phyloP scores from a whole-genome alignment of 352 stramenopile genomes.

The Phytopythium litorale region DNA sequence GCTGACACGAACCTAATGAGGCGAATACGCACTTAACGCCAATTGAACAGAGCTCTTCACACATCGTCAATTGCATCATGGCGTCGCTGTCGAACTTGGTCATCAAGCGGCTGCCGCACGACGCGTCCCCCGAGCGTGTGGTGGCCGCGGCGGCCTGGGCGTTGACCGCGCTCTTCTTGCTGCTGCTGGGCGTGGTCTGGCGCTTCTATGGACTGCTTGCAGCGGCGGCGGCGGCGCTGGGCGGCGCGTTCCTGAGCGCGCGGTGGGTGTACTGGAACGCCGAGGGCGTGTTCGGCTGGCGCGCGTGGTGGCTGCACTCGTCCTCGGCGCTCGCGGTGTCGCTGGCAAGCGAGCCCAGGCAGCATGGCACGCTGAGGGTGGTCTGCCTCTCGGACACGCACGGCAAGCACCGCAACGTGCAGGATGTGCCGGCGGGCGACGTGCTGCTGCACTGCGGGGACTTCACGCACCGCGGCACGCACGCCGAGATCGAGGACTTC shows the following conservation, averaged over 20 bases:
- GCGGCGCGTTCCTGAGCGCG: conserved; percentile 16
- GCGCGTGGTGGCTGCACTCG: conserved; percentile 38
- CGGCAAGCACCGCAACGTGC: conserved; percentile 63
- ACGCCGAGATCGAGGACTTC: conserved; percentile 69
- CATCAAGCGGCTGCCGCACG: conserved; percentile 37
- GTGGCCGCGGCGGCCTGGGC: conserved; percentile 2
- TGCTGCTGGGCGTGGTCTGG: conserved; percentile 12
- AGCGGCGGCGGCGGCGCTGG: conserved; percentile 10
- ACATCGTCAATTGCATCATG: conserved; percentile 11
- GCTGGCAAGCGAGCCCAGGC: conserved; percentile 35
- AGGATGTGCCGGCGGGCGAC: conserved; percentile 55
- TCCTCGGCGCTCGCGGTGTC: conserved; percentile 19
- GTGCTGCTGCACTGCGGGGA: conserved; percentile 90
- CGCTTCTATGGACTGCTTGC: conserved; percentile 21
- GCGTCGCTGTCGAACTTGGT: conserved; percentile 14
- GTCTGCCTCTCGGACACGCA: conserved; percentile 86
- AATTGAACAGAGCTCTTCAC: too few relatives aligned
- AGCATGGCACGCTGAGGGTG: conserved; percentile 54
- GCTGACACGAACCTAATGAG: neutral
- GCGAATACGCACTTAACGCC: too few relatives aligned
- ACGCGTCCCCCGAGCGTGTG: conserved; percentile 31
- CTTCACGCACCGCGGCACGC: conserved; percentile 78
- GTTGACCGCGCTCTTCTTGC: conserved; percentile 12
- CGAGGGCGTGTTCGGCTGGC: conserved; percentile 54
- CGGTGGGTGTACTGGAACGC: conserved; percentile 68